These are phyloP conservation scores for Podosphaera aphanis DNA, from an alignment of 2,329 filamentous ascomycete species.

Conservation along the genomic window DNA sequence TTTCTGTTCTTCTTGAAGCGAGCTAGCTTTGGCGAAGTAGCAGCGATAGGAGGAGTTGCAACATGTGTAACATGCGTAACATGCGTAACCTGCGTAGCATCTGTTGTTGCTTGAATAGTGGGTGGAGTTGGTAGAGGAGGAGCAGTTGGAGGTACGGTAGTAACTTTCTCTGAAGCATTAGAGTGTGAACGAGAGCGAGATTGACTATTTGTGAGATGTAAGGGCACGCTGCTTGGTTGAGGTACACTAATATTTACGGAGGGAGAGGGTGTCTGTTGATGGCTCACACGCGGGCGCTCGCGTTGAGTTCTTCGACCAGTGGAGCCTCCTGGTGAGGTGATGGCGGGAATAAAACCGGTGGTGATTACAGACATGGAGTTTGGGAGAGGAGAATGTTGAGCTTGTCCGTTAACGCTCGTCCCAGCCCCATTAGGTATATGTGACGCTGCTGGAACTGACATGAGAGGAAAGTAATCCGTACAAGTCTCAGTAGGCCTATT, in stretches of 20 bases:
- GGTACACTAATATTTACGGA: slow-evolving; percentile 19
- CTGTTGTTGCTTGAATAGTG: slow-evolving; percentile 25
- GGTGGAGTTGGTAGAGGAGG: slow-evolving; percentile 30
- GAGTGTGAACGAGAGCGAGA: slow-evolving; percentile 32
- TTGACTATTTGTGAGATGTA: slow-evolving; percentile 12
- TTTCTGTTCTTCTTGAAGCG: slow-evolving; percentile 25
- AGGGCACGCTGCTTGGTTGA: slow-evolving; percentile 22
- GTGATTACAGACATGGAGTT: slow-evolving; percentile 56
- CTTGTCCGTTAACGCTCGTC: slow-evolving; percentile 9
- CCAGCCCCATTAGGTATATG: slow-evolving; percentile 13
- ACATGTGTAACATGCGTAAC: slow-evolving; percentile 17
- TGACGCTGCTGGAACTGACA: slow-evolving; percentile 21
- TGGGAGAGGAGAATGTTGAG: slow-evolving; percentile 13
- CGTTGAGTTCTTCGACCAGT: slow-evolving; percentile 33
- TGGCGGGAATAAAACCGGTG: slow-evolving; percentile 9
- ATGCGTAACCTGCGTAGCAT: slow-evolving; percentile 17
- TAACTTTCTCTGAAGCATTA: slow-evolving; percentile 26
- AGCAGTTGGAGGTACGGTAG: slow-evolving; percentile 22
- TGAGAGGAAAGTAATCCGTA: slow-evolving; percentile 65
- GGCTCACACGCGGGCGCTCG: slow-evolving; percentile 34
- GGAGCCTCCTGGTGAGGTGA: slow-evolving; percentile 23
- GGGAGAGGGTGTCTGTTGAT: slow-evolving; percentile 64
- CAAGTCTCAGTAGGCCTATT: slow-evolving; percentile 41
- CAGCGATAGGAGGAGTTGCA: slow-evolving; percentile 22
- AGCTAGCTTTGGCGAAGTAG: slow-evolving; percentile 23